Base-by-base conservation (phyloP, 2,329 filamentous ascomycete genomes). In the Amphichorda felina region DNA sequence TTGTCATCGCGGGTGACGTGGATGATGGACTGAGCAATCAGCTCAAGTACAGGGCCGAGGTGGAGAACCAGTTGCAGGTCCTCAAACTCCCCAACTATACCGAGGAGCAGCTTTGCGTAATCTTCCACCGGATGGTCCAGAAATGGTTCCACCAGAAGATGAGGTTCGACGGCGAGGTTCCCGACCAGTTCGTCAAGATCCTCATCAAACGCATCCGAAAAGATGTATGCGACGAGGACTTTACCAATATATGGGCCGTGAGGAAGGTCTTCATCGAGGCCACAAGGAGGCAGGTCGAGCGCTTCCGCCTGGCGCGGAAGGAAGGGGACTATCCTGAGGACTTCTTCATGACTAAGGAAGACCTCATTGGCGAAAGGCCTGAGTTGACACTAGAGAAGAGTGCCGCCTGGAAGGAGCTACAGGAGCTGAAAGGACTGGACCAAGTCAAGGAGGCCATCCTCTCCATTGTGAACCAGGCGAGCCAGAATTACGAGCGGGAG, bases 281-380 rank as follows among this genome's bases (percentile, higher is more conserved):
- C 15, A 25, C 30, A 13, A 39, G 30, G 26, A 13, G 38, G 16
- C 33, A 38, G 16, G 37, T 37, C 9, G 22, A 38, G 14, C 25
- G 36, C 10, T 37, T 41, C 28, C 30, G 30, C 16, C 25, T 37
- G 15, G 37, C 37, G 6, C 25, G 37, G 8, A 19, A 21, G 5
- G 42, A 43, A 2, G 56, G 57, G 1, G 31, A 28, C 5, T 33
- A 33, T 1, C 54, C 63, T 3, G 60, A 75, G 40, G 68, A 74
- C 42, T 51, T 68, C 13, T 39, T 63, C 0, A 51, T 78, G 0
- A 68, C 57, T 0, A 66, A 64, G 40, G 65, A 72, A 45, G 75
- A 80, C 41, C 42, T 79, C 0, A 68, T 79, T 17, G 75, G 75
- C 0, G 68, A 68, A 0, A 64, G 73, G 29, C 74, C 72, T 13